Conservation (phyloP, 208 protist species). For the Polymyxa betae region DNA sequence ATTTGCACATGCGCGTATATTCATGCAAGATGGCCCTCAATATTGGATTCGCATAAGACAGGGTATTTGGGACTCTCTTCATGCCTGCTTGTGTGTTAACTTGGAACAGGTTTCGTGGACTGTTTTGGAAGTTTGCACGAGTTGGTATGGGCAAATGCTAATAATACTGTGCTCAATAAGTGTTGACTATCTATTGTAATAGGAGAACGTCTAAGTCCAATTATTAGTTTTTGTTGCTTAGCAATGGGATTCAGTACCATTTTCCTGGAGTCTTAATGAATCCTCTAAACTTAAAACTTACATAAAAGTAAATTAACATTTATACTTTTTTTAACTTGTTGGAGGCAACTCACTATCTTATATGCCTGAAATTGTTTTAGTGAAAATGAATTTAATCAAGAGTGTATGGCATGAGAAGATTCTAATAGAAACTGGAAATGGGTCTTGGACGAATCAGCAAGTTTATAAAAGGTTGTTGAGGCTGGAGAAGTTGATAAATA, state of each 20-base stretch:
- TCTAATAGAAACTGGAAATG: too few species aligned
- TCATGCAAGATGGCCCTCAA: slow-evolving; percentile 21
- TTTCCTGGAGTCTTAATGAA: slow-evolving; percentile 36
- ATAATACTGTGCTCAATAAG: neutral
- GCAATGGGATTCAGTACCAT: slow-evolving; percentile 53
- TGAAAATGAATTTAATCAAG: too few species aligned
- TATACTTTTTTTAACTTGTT: too few species aligned
- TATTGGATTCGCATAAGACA: slow-evolving; percentile 53
- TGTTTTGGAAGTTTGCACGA: slow-evolving; percentile 44
- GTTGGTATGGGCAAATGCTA: neutral
- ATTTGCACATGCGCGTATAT: slow-evolving; percentile 57
- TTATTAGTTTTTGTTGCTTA: slow-evolving; percentile 30
- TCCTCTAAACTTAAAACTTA: too few species aligned
- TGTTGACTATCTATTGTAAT: neutral
- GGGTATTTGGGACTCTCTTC: neutral
- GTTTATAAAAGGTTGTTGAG: too few species aligned
- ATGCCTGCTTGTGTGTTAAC: neutral
- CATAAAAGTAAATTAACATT: too few species aligned
- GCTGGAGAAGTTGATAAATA: too few species aligned
- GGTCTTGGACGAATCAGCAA: too few species aligned
- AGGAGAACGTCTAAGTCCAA: slow-evolving; percentile 31
- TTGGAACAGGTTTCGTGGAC: slow-evolving; percentile 24
- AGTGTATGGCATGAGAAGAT: too few species aligned
- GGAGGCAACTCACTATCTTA: too few species aligned
- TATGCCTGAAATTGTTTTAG: too few species aligned